Evolutionary conservation across 208 protist species (phyloP).

Genomic region (Naegleria gruberi): DNA sequence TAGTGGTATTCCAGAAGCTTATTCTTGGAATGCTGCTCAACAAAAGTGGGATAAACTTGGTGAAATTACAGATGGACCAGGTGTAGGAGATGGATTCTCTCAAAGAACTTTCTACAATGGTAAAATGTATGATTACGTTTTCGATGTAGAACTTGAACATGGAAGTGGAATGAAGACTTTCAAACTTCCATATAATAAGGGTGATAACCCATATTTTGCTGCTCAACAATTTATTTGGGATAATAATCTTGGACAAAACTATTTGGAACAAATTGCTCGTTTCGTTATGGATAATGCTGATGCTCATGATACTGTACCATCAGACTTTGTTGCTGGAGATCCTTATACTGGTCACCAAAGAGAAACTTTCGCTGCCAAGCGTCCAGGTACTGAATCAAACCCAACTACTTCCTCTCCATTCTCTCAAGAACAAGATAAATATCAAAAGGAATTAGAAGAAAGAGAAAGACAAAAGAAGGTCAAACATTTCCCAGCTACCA

Average conservation of each 20-base stretch:
- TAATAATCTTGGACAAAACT: constrained; percentile 62
- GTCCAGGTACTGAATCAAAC: not conserved
- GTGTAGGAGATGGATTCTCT: constrained; percentile 42
- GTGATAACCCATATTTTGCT: constrained; percentile 66
- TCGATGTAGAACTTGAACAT: constrained; percentile 71
- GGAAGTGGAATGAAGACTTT: constrained; percentile 50
- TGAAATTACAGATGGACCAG: constrained; percentile 67
- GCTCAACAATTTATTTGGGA: constrained; percentile 71
- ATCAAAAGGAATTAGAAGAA: not conserved
- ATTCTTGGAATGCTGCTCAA: constrained; percentile 53
- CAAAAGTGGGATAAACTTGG: constrained; percentile 76
- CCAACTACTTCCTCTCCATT: not conserved
- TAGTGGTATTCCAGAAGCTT: constrained; percentile 58
- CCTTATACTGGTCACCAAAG: not conserved
- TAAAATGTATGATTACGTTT: constrained; percentile 83
- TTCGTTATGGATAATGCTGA: constrained; percentile 65
- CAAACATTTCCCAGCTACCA: not conserved
- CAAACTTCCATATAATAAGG: constrained; percentile 76
- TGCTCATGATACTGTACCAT: not conserved
- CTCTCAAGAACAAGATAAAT: not conserved
- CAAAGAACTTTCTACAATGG: constrained; percentile 53
- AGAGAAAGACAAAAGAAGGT: not conserved
- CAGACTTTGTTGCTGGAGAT: not conserved
- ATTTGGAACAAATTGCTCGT: constrained; percentile 76
- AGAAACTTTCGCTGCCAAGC: not conserved